Conservation (phyloP, 208 protist genomes). For the Crithidia bombi region DNA sequence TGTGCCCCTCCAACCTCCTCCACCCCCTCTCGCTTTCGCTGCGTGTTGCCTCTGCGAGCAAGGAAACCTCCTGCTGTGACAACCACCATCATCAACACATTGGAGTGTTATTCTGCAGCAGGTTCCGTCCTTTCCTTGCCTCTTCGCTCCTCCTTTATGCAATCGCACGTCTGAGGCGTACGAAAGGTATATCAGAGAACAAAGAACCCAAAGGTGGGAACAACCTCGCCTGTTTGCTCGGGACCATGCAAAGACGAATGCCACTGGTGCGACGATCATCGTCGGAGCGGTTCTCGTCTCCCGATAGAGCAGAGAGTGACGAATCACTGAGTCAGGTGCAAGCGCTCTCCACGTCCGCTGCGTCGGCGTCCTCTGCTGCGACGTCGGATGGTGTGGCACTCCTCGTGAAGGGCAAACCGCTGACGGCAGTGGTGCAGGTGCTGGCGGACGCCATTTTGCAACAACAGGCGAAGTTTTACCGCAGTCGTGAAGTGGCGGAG, state of each 20-base stretch:
- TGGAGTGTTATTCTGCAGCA: no score
- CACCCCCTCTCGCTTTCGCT: no score
- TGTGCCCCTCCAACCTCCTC: no score
- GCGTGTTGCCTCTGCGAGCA: no score
- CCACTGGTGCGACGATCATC: not conserved
- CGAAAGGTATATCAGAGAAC: no score
- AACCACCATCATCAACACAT: no score
- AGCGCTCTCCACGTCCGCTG: conserved; percentile 2
- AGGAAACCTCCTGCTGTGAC: no score
- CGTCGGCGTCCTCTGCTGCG: not conserved
- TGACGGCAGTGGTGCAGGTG: conserved; percentile 3
- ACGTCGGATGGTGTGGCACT: conserved; percentile 8
- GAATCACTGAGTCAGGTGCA: conserved; percentile 3
- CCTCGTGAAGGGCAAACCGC: conserved; percentile 11
- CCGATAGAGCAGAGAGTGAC: not conserved
- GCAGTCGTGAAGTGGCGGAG: conserved; percentile 3
- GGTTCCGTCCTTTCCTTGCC: no score
- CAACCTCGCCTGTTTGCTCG: no score
- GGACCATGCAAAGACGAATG: not conserved
- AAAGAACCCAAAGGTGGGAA: no score
- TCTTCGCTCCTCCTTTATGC: no score
- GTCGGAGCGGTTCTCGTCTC: not conserved
- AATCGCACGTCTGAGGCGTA: no score
- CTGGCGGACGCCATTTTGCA: conserved; percentile 14
- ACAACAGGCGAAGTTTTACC: not conserved